phyloP scores from a whole-genome alignment of 2,329 filamentous ascomycete species.

The Rhynchosporium secalis region DNA sequence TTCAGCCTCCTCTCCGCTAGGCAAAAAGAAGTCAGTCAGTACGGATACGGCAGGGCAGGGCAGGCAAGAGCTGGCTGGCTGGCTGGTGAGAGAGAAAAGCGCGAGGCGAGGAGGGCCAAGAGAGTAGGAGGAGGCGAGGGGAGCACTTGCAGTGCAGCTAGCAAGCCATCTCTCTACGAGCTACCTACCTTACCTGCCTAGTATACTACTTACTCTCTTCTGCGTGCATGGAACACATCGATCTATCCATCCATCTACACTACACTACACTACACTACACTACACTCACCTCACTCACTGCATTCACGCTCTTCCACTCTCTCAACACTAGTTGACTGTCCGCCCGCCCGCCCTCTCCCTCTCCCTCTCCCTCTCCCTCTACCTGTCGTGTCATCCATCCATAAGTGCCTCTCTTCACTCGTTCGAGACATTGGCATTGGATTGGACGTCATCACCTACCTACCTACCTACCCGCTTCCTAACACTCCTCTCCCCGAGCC shows the following conservation, averaged over 20 bases:
- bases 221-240: background rate
- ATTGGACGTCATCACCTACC: constrained; percentile 5
- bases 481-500: no score
- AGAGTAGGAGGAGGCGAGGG: no score
- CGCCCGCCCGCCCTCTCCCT: no score
- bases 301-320: no score
- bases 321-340: no score
- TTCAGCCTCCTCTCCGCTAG: background rate
- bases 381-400: background rate
- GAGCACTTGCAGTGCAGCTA: background rate
- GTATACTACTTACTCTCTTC: no score
- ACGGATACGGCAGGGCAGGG: background rate
- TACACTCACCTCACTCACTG: background rate
- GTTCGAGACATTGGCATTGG: background rate
- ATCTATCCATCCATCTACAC: background rate
- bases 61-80: background rate
- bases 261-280: background rate
- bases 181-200: background rate
- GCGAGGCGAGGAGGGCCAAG: background rate
- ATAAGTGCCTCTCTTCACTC: constrained; percentile 1
- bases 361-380: background rate
- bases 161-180: background rate
- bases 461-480: background rate
- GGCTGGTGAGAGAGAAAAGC: background rate
- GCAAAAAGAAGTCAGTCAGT: background rate